These are phyloP conservation scores for Melastoma malabathricum DNA, from an alignment of 345 rosid species.

Conservation along the genomic window DNA sequence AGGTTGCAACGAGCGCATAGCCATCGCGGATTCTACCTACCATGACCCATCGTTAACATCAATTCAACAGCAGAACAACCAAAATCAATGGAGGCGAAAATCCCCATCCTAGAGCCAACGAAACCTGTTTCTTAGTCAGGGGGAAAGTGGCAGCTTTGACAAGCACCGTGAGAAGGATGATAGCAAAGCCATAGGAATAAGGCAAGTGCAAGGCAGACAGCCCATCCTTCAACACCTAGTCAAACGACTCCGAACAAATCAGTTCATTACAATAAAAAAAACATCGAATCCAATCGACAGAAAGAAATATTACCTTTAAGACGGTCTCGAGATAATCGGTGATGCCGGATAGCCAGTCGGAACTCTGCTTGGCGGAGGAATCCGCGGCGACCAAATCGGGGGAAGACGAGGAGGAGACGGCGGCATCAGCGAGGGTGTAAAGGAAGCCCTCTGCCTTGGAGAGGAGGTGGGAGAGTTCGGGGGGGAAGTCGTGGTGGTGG, in stretches of 20 bases:
- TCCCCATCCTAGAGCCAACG: too few relatives aligned
- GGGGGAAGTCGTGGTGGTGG: slow-evolving; percentile 31
- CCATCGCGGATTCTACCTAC: slow-evolving; percentile 91
- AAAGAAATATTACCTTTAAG: slow-evolving; percentile 46
- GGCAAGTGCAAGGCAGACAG: slow-evolving; percentile 64
- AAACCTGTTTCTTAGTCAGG: slow-evolving; percentile 87
- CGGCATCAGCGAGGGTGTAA: slow-evolving; percentile 75
- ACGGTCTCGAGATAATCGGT: slow-evolving; percentile 66
- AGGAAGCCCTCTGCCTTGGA: slow-evolving; percentile 37
- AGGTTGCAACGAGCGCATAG: slow-evolving; percentile 87
- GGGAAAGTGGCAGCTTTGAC: slow-evolving; percentile 95
- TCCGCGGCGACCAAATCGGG: slow-evolving; percentile 45
- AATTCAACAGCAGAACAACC: not conserved
- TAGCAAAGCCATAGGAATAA: slow-evolving; percentile 84
- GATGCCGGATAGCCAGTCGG: slow-evolving; percentile 86
- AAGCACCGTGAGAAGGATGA: slow-evolving; percentile 72
- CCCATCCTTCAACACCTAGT: slow-evolving; percentile 72
- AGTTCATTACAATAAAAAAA: not conserved
- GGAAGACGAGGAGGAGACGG: slow-evolving; percentile 67
- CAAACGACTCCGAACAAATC: not conserved
- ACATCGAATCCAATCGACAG: not conserved
- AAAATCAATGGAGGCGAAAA: not conserved
- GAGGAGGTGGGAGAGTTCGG: slow-evolving; percentile 28
- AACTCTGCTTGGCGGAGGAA: slow-evolving; percentile 38
- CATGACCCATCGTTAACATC: not conserved